These are phyloP conservation scores for Aureobasidium sp. DNA, from an alignment of 2,329 filamentous ascomycete genomes.

Conservation along the genomic window DNA sequence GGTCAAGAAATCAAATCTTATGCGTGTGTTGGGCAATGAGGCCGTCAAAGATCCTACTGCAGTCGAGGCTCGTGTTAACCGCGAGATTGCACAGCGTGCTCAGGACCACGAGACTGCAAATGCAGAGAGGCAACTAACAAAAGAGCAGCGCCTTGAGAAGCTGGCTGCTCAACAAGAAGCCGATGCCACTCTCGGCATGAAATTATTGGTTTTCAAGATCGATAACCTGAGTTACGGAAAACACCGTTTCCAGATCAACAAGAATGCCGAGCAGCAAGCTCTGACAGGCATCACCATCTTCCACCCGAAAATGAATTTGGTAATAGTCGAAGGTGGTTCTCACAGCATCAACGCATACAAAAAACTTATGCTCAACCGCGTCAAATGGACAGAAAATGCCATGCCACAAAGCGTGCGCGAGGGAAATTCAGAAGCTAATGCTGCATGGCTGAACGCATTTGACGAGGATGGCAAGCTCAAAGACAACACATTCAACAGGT, in stretches of 20 bases:
- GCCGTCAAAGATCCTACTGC: slow-evolving; percentile 94
- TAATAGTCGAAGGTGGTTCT: slow-evolving; percentile 85
- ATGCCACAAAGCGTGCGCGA: slow-evolving; percentile 52
- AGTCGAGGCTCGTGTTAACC: slow-evolving; percentile 87
- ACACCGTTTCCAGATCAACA: slow-evolving; percentile 85
- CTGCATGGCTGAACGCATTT: slow-evolving; percentile 69
- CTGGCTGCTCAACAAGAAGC: slow-evolving; percentile 73
- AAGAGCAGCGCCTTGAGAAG: slow-evolving; percentile 82
- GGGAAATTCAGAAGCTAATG: slow-evolving; percentile 54
- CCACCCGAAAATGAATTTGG: slow-evolving; percentile 79
- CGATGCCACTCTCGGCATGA: slow-evolving; percentile 79
- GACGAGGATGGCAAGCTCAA: slow-evolving; percentile 72
- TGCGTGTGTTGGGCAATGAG: slow-evolving; percentile 90
- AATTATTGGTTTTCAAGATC: slow-evolving; percentile 82
- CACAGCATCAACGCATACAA: slow-evolving; percentile 79
- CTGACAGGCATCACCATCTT: slow-evolving; percentile 88
- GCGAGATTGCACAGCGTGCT: slow-evolving; percentile 81
- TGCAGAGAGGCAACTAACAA: slow-evolving; percentile 77
- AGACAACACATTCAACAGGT: slow-evolving; percentile 75
- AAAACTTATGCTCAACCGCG: slow-evolving; percentile 87
- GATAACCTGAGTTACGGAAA: slow-evolving; percentile 80
- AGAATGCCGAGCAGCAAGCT: slow-evolving; percentile 82
- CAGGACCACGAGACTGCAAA: slow-evolving; percentile 72
- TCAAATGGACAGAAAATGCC: slow-evolving; percentile 89
- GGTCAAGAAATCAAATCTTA: slow-evolving; percentile 94